Conservation (phyloP, 768 basidiomycete species). For the Rhodotorula taiwanensis region DNA sequence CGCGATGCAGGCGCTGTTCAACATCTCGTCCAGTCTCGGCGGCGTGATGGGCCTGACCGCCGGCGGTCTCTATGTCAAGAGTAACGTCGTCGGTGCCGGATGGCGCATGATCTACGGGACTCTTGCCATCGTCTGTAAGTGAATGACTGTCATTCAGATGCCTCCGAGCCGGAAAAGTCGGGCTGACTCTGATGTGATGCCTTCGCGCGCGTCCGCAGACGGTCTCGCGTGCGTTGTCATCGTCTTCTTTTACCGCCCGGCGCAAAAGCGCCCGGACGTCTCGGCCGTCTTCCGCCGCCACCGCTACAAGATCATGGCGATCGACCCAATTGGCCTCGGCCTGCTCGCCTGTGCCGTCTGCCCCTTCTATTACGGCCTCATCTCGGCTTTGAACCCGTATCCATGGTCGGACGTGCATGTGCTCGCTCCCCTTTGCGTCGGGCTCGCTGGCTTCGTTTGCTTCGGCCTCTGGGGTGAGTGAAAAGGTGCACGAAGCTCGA, state of each 20-base stretch:
- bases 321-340: background rate
- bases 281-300: background rate
- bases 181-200: no score
- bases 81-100: background rate
- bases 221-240: background rate
- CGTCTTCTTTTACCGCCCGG: background rate
- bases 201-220: background rate
- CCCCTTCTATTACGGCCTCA: background rate
- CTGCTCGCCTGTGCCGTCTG: background rate
- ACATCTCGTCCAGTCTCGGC: background rate
- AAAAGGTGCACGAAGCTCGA: no score
- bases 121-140: background rate
- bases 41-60: background rate
- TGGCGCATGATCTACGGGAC: background rate
- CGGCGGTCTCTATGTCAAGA: background rate
- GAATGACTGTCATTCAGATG: background rate
- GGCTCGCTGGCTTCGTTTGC: background rate
- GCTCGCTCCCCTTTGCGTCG: background rate
- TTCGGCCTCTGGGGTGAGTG: background rate
- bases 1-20: background rate
- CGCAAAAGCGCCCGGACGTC: background rate
- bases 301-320: background rate
- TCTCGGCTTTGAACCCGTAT: background rate
- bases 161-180: background rate
- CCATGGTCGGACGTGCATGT: background rate